Evolutionary conservation across 108 stramenopile species (phyloP).

Genomic region (Craspedostauros australis): DNA sequence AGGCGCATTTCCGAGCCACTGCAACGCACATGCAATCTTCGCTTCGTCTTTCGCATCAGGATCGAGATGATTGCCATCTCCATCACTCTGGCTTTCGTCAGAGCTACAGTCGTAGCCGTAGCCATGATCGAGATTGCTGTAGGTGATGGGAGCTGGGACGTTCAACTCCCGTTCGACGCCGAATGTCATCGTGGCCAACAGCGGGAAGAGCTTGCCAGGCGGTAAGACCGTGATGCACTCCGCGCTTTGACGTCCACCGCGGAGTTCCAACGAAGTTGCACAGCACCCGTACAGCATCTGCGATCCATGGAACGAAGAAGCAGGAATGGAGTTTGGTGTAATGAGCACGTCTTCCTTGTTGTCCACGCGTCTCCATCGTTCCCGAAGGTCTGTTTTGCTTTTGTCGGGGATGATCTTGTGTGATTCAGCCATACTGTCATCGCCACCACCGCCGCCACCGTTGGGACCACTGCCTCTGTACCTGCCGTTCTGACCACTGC

Average conservation of each 20-base stretch:
- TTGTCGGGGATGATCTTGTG: constrained; percentile 1
- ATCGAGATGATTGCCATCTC: constrained; percentile 7
- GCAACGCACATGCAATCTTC: not conserved
- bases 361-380: constrained; percentile 24
- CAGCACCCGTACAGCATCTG: constrained; percentile 29
- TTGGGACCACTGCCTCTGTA: no score
- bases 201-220: constrained; percentile 52
- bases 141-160: no score
- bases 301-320: constrained; percentile 16
- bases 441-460: constrained; percentile 26
- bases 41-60: constrained; percentile 12
- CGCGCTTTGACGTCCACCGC: constrained; percentile 44
- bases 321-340: constrained; percentile 25
- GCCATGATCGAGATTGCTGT: no score
- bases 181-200: constrained; percentile 46
- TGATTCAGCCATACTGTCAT: constrained; percentile 11
- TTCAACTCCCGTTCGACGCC: constrained; percentile 35
- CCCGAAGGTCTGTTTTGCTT: constrained; percentile 2
- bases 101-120: no score
- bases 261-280: constrained; percentile 57
- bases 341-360: constrained; percentile 14
- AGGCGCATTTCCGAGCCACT: not conserved
- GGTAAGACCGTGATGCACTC: constrained; percentile 62
- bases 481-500: constrained; percentile 25
- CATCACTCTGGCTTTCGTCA: constrained; percentile 9